Evolutionary conservation across 441 rosid genomes (phyloP).

Genomic region (Adansonia rubrostipa): DNA sequence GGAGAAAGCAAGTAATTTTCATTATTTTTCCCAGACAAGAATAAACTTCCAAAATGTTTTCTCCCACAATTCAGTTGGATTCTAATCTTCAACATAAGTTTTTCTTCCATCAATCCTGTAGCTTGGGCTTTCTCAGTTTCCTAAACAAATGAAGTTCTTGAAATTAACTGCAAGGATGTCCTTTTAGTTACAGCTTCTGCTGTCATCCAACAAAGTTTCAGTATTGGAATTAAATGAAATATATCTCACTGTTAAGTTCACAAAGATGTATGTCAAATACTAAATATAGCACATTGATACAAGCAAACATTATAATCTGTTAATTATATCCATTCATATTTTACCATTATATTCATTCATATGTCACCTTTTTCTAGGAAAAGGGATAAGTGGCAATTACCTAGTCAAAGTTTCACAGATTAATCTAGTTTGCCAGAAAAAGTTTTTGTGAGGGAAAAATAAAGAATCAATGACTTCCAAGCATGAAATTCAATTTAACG

Average conservation of each 20-base stretch:
- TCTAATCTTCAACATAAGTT: not conserved
- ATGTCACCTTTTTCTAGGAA: not conserved
- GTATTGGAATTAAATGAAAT: slow-evolving; percentile 1
- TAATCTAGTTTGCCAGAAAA: not conserved
- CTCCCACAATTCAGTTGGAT: not conserved
- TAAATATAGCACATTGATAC: not conserved
- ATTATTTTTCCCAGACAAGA: not conserved
- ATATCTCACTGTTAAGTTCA: not conserved
- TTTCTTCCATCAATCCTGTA: not conserved
- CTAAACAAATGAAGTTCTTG: not conserved
- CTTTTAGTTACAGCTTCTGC: slow-evolving; percentile 1
- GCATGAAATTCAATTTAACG: not conserved
- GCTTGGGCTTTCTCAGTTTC: not conserved
- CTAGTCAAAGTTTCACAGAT: not conserved
- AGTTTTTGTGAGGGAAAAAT: not conserved
- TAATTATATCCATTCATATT: not conserved
- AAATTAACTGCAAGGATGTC: slow-evolving; percentile 12
- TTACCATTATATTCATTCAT: not conserved
- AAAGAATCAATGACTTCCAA: not conserved
- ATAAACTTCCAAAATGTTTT: slow-evolving; percentile 8
- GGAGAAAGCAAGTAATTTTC: slow-evolving; percentile 13
- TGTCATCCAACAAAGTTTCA: not conserved
- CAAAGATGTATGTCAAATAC: not conserved
- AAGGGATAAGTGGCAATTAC: not conserved
- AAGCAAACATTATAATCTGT: not conserved